A percentile compares a stretch with the other conserved stretches of the same genome.
Conservation (phyloP, 2,329 filamentous ascomycete species). For the Lachnellula subtilissima region DNA sequence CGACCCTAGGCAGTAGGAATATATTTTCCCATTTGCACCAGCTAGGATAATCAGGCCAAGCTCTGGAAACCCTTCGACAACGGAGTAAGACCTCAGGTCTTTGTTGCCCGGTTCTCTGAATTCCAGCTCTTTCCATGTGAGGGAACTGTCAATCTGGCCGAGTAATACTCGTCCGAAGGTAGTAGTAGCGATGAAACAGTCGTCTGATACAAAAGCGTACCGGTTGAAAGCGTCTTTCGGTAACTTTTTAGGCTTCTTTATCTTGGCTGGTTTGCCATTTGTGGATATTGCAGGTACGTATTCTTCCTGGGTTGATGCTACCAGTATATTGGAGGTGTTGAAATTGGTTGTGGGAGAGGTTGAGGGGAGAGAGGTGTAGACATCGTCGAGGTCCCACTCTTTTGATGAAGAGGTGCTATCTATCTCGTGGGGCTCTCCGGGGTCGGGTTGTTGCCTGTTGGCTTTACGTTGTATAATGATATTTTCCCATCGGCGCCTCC, state of each 20-base stretch:
- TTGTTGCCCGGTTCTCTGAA: constrained; percentile 27
- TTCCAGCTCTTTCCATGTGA: constrained; percentile 28
- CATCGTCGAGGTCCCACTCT: constrained; percentile 11
- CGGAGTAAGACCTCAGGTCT: constrained; percentile 44
- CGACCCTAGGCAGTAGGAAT: constrained; percentile 14
- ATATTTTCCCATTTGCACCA: constrained; percentile 38
- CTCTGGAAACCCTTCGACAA: constrained; percentile 36
- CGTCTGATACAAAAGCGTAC: constrained; percentile 57
- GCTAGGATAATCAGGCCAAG: constrained; percentile 40
- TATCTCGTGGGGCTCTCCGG: neutral
- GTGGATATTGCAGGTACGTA: neutral
- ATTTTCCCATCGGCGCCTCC: constrained; percentile 82
- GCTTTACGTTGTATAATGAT: constrained; percentile 33
- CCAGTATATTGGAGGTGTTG: neutral
- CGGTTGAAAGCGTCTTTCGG: constrained; percentile 48
- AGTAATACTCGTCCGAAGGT: constrained; percentile 56
- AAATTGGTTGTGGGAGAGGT: too few relatives aligned
- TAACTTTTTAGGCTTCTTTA: constrained; percentile 32
- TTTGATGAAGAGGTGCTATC: neutral
- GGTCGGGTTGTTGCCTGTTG: neutral
- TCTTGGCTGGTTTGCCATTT: constrained; percentile 5
- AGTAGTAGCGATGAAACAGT: constrained; percentile 51
- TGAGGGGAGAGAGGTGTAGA: neutral
- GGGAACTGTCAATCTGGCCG: constrained; percentile 29
- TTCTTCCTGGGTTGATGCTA: neutral